Percentiles rank a stretch among this genome's conserved stretches.
These are phyloP conservation scores for Phylloporus sp. DNA, from an alignment of 768 basidiomycete species.

Conservation along the genomic window DNA sequence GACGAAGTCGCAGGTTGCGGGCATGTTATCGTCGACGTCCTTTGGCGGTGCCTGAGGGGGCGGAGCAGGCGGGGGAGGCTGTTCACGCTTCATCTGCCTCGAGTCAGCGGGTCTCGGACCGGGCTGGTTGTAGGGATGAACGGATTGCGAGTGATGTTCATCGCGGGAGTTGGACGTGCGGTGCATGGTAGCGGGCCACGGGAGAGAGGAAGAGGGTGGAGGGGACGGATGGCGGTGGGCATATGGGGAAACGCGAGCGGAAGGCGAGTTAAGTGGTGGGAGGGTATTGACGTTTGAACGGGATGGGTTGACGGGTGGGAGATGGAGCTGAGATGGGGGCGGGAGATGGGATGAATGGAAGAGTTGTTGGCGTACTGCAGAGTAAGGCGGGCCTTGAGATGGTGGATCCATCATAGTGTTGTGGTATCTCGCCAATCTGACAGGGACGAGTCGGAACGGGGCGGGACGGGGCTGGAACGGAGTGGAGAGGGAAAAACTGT, in stretches of 20 bases:
- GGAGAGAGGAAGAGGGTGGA: constrained; percentile 22
- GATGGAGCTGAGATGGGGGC: constrained; percentile 39
- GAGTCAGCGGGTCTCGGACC: constrained; percentile 17
- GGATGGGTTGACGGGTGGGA: constrained; percentile 32
- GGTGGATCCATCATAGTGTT: constrained; percentile 28
- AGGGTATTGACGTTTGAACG: constrained; percentile 38
- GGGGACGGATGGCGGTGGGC: constrained; percentile 27
- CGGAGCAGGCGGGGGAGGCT: constrained; percentile 20
- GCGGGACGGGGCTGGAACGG: constrained; percentile 8
- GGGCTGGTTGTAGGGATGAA: constrained; percentile 22
- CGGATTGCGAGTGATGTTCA: constrained; percentile 26
- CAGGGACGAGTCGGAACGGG: not conserved
- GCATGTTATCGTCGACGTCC: constrained; percentile 67
- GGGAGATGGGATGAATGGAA: constrained; percentile 43
- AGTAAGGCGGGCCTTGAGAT: constrained; percentile 29
- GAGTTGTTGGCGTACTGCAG: constrained; percentile 29
- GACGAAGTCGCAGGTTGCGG: constrained; percentile 88
- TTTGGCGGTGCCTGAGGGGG: constrained; percentile 23
- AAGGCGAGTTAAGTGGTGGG: constrained; percentile 34
- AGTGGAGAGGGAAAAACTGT: not conserved
- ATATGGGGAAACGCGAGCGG: constrained; percentile 23
- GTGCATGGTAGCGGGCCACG: constrained; percentile 27
- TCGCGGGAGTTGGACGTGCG: constrained; percentile 40
- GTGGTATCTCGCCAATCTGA: constrained; percentile 4
- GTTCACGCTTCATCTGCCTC: constrained; percentile 29